These are phyloP conservation scores for Paraleonurus japonicus DNA, from an alignment of 257 asterid species.

Conservation along the genomic window DNA sequence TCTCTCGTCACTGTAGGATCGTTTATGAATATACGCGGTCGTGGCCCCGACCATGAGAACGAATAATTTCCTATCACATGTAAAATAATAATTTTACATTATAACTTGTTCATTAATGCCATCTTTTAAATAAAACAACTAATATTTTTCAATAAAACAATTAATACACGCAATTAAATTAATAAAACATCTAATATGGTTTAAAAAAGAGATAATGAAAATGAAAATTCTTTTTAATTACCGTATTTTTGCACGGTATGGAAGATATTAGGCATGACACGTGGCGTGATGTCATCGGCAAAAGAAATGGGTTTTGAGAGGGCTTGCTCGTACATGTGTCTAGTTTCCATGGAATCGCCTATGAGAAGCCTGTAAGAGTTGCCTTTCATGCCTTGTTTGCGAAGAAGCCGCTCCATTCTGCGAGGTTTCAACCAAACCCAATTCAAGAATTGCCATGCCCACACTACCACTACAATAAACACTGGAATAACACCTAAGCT, in stretches of 20 bases:
- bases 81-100: background rate
- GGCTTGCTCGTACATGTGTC: background rate
- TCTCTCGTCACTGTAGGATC: slow-evolving; percentile 11
- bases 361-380: background rate
- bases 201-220: no score
- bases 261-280: slow-evolving; percentile 24
- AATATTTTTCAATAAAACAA: no score
- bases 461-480: background rate
- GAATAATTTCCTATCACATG: slow-evolving; percentile 11
- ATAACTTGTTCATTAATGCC: no score
- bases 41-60: slow-evolving; percentile 25
- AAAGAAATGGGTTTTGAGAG: slow-evolving; percentile 5
- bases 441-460: slow-evolving; percentile 14
- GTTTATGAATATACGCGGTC: slow-evolving; percentile 18
- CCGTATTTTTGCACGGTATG: slow-evolving; percentile 8
- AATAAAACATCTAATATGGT: no score
- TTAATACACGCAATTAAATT: no score
- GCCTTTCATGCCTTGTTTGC: background rate
- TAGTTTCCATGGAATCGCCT: background rate
- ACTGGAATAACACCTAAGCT: background rate
- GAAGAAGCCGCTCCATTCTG: background rate
- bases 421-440: slow-evolving; percentile 21
- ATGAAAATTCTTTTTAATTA: no score
- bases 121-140: no score
- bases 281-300: slow-evolving; percentile 12